Percentiles rank a stretch among this genome's conserved stretches.
Conservation (phyloP, 2,329 filamentous ascomycete genomes). For the Cladosporium colombiae region DNA sequence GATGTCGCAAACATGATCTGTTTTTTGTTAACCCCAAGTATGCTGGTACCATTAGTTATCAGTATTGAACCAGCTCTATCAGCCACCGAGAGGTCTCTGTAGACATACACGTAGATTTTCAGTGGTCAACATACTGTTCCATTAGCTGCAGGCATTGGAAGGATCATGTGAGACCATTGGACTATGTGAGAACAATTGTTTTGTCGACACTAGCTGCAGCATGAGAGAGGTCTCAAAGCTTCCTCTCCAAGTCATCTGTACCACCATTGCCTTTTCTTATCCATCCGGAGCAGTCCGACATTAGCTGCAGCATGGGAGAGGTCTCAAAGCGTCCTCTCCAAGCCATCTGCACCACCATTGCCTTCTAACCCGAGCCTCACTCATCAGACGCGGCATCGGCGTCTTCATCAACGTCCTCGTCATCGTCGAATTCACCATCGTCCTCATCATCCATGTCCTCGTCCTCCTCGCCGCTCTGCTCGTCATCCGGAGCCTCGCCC, state of each 20-base stretch:
- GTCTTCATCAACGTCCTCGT: not conserved
- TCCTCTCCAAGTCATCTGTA: slow-evolving; percentile 7
- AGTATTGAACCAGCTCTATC: too few species aligned
- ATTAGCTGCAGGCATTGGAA: too few species aligned
- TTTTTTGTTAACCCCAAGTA: too few species aligned
- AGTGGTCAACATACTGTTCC: too few species aligned
- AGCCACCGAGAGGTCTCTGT: too few species aligned
- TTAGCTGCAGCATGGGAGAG: slow-evolving; percentile 3
- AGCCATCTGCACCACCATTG: slow-evolving; percentile 2
- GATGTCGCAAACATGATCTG: too few species aligned
- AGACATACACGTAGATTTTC: too few species aligned
- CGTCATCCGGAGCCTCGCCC: not conserved
- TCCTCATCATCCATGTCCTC: not conserved
- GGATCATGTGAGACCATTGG: too few species aligned
- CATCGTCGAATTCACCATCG: not conserved
- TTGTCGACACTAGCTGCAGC: not conserved
- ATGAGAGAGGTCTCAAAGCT: slow-evolving; percentile 7
- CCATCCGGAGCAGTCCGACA: too few species aligned
- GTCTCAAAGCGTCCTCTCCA: slow-evolving; percentile 8
- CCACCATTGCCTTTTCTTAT: not conserved
- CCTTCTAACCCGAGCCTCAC: not conserved
- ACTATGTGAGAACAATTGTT: too few species aligned
- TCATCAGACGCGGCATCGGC: too few species aligned
- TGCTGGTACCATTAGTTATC: too few species aligned
- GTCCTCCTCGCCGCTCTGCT: not conserved